phyloP scores from a whole-genome alignment of 1,139 yeast genomes.

The Pichia sp. region DNA sequence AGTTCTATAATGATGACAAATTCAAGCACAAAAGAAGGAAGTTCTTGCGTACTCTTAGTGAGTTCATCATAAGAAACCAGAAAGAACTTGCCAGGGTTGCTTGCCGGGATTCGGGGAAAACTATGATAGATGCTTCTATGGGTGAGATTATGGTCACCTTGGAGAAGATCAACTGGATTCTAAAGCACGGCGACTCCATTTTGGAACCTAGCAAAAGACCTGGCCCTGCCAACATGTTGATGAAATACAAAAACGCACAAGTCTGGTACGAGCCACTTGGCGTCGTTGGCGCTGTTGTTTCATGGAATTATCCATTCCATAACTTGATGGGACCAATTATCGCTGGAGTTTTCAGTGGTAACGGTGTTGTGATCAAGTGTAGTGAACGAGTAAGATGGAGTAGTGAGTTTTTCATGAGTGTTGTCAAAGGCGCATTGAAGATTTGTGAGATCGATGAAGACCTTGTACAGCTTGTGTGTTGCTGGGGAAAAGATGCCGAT shows the following conservation, averaged over 20 bases:
- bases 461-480: constrained; percentile 74
- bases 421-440: constrained; percentile 67
- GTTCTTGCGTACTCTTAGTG: constrained; percentile 64
- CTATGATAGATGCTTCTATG: constrained; percentile 92
- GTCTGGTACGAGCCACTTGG: constrained; percentile 87
- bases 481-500: constrained; percentile 83
- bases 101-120: constrained; percentile 94
- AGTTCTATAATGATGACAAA: constrained; percentile 48
- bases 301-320: constrained; percentile 97
- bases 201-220: constrained; percentile 72
- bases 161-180: constrained; percentile 87
- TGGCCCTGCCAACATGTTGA: constrained; percentile 78
- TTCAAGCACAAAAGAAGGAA: constrained; percentile 49
- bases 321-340: constrained; percentile 88
- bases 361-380: constrained; percentile 85
- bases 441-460: constrained; percentile 74
- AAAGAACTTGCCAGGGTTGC: constrained; percentile 86
- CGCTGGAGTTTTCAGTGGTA: constrained; percentile 85
- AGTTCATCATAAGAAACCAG: constrained; percentile 75
- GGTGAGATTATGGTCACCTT: constrained; percentile 93
- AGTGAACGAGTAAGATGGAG: constrained; percentile 97
- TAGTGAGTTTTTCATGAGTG: constrained; percentile 65
- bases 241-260: constrained; percentile 85
- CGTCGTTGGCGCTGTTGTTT: constrained; percentile 84
- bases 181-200: constrained; percentile 72